Conservation (phyloP, 345 rosid species). For the Acer saccharum region DNA sequence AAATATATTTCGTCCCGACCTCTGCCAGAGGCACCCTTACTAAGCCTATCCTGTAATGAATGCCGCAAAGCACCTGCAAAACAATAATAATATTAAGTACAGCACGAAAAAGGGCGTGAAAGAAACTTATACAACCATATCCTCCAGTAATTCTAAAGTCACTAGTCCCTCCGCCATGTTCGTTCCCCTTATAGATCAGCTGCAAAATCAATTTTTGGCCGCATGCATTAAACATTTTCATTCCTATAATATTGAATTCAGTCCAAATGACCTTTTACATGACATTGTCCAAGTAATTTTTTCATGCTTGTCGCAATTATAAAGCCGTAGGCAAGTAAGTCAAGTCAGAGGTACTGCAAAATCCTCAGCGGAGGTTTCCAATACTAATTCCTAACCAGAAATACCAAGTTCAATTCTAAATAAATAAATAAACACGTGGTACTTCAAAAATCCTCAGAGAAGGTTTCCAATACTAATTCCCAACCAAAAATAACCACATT, state of each 20-base stretch:
- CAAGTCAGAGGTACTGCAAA: background rate
- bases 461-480: too few relatives aligned
- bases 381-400: background rate
- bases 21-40: constrained; percentile 79
- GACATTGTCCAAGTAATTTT: background rate
- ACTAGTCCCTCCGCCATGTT: background rate
- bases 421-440: too few relatives aligned
- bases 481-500: too few relatives aligned
- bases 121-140: background rate
- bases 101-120: constrained; percentile 10
- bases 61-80: constrained; percentile 82
- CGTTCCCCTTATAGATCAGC: background rate
- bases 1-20: constrained; percentile 81
- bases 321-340: background rate
- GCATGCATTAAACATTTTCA: constrained; percentile 3
- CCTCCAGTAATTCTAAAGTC: background rate
- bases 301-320: background rate
- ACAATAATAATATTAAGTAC: constrained; percentile 19
- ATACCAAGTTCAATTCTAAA: constrained; percentile 2
- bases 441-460: too few relatives aligned
- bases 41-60: constrained; percentile 90
- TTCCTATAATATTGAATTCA: background rate
- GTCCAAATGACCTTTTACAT: too few relatives aligned
- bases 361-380: background rate
- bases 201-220: constrained; percentile 5